phyloP scores from a whole-genome alignment of 257 asterid species.

The Primulina tabacum region DNA sequence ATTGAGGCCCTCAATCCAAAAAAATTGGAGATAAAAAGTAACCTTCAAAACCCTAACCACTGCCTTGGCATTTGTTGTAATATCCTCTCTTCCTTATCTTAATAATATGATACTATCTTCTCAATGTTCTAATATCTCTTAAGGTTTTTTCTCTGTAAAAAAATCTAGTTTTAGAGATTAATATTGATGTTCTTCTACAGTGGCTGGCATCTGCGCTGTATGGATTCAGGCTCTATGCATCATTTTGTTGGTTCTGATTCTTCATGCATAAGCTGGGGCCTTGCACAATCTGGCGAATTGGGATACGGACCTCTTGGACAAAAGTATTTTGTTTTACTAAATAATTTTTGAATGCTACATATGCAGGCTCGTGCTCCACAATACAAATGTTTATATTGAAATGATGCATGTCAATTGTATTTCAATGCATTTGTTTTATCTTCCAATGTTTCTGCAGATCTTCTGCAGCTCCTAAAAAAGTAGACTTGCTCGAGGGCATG shows the following conservation, averaged over 20 bases:
- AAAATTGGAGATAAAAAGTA: background rate
- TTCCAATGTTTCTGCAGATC: slow-evolving; percentile 47
- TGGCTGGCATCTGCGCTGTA: slow-evolving; percentile 92
- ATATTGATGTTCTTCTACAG: slow-evolving; percentile 35
- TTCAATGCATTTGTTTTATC: slow-evolving; percentile 21
- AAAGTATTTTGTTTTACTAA: slow-evolving; percentile 51
- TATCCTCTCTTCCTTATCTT: background rate
- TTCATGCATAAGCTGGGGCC: slow-evolving; percentile 99
- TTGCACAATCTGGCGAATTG: slow-evolving; percentile 87
- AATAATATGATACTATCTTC: slow-evolving; percentile 5
- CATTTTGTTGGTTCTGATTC: slow-evolving; percentile 99
- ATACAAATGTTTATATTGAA: background rate
- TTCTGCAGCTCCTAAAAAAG: slow-evolving; percentile 88
- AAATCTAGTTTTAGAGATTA: background rate
- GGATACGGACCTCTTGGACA: slow-evolving; percentile 93
- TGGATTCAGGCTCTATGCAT: slow-evolving; percentile 89
- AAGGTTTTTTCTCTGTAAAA: slow-evolving; percentile 6
- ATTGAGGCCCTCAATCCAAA: background rate
- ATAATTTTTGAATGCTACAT: slow-evolving; percentile 20
- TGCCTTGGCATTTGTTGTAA: slow-evolving; percentile 7
- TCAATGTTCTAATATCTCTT: background rate
- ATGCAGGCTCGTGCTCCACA: background rate
- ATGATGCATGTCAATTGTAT: background rate
- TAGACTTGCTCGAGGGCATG: slow-evolving; percentile 88
- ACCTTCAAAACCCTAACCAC: background rate